Evolutionary conservation across 129 eudicot species (phyloP).

Genomic region (Saposhnikovia divaricata): DNA sequence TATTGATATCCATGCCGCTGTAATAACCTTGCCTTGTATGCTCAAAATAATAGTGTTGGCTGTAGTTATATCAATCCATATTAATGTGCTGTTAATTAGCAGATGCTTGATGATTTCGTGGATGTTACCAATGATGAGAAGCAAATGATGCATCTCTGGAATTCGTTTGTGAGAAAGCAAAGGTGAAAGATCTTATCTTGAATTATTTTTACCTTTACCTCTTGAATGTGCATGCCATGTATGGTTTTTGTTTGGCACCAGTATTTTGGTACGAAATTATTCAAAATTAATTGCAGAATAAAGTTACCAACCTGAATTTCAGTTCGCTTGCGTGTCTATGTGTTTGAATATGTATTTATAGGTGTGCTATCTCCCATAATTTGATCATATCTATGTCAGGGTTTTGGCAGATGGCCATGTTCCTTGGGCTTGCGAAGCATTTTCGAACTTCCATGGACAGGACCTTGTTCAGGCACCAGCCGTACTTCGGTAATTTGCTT

Average conservation of each 20-base stretch:
- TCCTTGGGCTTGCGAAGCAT: constrained; percentile 95
- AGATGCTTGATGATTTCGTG: constrained; percentile 99
- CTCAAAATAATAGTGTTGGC: neutral
- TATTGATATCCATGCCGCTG: neutral
- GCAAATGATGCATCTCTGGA: constrained; percentile 95
- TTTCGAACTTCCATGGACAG: constrained; percentile 56
- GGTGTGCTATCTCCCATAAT: neutral
- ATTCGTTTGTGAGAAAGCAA: constrained; percentile 91
- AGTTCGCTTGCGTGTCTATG: neutral
- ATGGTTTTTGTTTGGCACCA: neutral
- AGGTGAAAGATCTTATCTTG: constrained; percentile 28
- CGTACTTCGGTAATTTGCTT: constrained; percentile 44
- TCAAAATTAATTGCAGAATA: neutral
- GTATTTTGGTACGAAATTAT: neutral
- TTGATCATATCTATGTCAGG: constrained; percentile 27
- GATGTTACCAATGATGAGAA: constrained; percentile 85
- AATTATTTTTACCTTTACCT: neutral
- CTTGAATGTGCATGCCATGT: neutral
- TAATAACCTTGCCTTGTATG: neutral
- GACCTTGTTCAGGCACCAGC: constrained; percentile 49
- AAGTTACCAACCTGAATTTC: neutral
- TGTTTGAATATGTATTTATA: too few relatives aligned
- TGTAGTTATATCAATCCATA: neutral
- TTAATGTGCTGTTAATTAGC: constrained; percentile 15
- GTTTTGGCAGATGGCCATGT: constrained; percentile 92